These are phyloP conservation scores for Podila epicladia DNA, from an alignment of 192 early-diverging fungal genomes.

Conservation along the genomic window DNA sequence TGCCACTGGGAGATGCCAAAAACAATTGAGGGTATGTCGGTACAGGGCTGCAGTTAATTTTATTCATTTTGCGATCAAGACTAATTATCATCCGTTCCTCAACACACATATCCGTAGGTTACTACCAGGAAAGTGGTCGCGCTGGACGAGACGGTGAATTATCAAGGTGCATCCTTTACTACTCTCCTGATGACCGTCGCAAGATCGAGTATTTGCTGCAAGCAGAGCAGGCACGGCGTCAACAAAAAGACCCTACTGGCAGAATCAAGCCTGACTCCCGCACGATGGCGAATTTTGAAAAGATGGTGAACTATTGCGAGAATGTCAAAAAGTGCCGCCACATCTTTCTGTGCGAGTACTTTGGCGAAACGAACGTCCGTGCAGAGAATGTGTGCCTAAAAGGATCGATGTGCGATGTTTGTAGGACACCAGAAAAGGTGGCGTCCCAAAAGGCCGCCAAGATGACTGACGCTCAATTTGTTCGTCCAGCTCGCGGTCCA, in stretches of 20 bases:
- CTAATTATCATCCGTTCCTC: too few species aligned
- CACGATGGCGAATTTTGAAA: conserved; percentile 57
- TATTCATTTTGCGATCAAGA: too few species aligned
- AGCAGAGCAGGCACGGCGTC: conserved; percentile 62
- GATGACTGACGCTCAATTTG: neutral
- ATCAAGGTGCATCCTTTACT: conserved; percentile 79
- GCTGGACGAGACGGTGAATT: conserved; percentile 68
- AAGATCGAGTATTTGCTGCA: conserved; percentile 70
- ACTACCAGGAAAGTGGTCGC: conserved; percentile 80
- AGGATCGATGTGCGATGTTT: conserved; percentile 34
- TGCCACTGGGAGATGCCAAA: conserved; percentile 78
- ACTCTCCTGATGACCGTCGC: conserved; percentile 73
- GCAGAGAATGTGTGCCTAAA: conserved; percentile 22
- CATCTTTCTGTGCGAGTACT: conserved; percentile 86
- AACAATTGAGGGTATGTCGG: conserved; percentile 69
- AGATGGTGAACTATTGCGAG: conserved; percentile 82
- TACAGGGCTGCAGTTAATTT: too few species aligned
- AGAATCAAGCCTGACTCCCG: neutral
- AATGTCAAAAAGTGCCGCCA: conserved; percentile 85
- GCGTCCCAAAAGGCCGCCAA: conserved; percentile 27
- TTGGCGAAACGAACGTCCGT: conserved; percentile 80
- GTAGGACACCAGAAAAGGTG: conserved; percentile 42
- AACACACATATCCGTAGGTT: conserved; percentile 39
- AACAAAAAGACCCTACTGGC: conserved; percentile 46
- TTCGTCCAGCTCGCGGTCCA: conserved; percentile 3